Evolutionary conservation across 371 early-diverging fungal genomes (phyloP).

Genomic region (Actinomortierella wolfii): DNA sequence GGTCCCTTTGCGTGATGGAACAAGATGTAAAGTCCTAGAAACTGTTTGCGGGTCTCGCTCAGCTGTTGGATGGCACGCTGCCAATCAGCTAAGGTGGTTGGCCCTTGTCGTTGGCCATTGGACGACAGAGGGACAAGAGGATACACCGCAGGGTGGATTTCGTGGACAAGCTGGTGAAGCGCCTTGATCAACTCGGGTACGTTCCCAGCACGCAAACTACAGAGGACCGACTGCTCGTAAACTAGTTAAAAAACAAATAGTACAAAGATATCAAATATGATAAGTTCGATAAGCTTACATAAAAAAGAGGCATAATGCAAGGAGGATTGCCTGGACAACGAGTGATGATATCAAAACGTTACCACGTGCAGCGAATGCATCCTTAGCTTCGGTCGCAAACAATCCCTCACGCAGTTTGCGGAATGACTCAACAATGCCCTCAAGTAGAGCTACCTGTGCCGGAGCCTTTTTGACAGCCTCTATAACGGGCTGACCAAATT

Average conservation of each 20-base stretch:
- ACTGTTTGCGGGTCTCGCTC: slow-evolving; percentile 13
- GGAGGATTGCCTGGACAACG: no score
- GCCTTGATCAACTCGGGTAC: slow-evolving; percentile 44
- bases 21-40: slow-evolving; percentile 30
- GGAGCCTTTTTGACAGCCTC: no score
- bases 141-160: slow-evolving; percentile 23
- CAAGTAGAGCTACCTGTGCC: slow-evolving; percentile 6
- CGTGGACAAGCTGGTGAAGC: slow-evolving; percentile 30
- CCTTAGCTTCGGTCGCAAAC: slow-evolving; percentile 30
- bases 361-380: slow-evolving; percentile 33
- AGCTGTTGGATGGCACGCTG: slow-evolving; percentile 10
- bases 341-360: neutral
- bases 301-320: neutral
- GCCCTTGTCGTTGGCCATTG: neutral
- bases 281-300: neutral
- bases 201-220: slow-evolving; percentile 30
- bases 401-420: slow-evolving; percentile 40
- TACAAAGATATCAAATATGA: neutral
- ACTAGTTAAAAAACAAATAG: slow-evolving; percentile 7
- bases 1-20: slow-evolving; percentile 19
- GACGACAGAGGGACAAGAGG: neutral
- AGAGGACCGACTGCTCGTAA: slow-evolving; percentile 32
- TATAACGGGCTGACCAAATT: neutral
- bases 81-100: neutral
- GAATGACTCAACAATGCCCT: slow-evolving; percentile 34